phyloP scores from a whole-genome alignment of 108 stramenopile genomes.

The Cyclotella cryptica region DNA sequence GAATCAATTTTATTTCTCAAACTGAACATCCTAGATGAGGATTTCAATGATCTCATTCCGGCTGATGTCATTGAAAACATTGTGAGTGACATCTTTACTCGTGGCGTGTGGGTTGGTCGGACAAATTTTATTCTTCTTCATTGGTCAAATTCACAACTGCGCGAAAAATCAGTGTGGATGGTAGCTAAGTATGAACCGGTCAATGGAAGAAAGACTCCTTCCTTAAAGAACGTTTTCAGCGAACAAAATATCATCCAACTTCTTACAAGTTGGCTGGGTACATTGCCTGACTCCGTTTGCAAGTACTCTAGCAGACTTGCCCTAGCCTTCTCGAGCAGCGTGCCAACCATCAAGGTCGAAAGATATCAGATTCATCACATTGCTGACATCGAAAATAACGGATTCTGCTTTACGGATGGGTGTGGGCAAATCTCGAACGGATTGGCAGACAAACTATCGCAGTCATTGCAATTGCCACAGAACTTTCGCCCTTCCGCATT shows the following conservation, averaged over 20 bases:
- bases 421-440: slow-evolving; percentile 2
- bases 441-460: not conserved
- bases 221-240: not conserved
- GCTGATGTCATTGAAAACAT: not conserved
- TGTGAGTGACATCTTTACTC: not conserved
- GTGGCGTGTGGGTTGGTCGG: not conserved
- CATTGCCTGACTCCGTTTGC: not conserved
- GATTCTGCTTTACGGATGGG: not conserved
- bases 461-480: not conserved
- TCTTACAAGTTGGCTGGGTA: not conserved
- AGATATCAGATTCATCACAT: not conserved
- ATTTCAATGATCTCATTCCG: not conserved
- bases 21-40: not conserved
- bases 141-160: slow-evolving; percentile 7
- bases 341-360: not conserved
- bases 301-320: not conserved
- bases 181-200: not conserved
- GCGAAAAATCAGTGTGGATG: slow-evolving; percentile 2
- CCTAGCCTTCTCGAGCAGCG: not conserved
- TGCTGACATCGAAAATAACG: not conserved
- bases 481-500: not conserved
- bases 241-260: not conserved
- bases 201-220: not conserved
- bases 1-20: not conserved
- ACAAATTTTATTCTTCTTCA: not conserved